These are phyloP conservation scores for Onygenales sp. DNA, from an alignment of 2,329 filamentous ascomycete genomes.

Conservation along the genomic window DNA sequence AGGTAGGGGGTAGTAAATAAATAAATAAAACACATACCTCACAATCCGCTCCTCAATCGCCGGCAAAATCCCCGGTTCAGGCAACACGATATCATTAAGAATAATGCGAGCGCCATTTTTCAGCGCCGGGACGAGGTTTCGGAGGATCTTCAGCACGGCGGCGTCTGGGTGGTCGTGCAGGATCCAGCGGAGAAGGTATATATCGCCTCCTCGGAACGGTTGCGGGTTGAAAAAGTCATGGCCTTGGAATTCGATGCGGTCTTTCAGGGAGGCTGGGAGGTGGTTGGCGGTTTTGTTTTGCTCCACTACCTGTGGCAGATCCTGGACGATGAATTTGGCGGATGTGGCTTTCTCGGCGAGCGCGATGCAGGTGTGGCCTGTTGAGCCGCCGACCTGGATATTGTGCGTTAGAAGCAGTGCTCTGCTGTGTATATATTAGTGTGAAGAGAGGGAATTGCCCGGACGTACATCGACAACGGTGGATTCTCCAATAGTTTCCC, in stretches of 20 bases:
- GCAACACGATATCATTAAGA: slow-evolving; percentile 9
- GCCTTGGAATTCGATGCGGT: slow-evolving; percentile 26
- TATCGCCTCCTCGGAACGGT: slow-evolving; percentile 36
- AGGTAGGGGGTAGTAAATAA: no score
- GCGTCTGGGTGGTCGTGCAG: slow-evolving; percentile 52
- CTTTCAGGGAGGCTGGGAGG: not conserved
- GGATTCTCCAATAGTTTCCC: slow-evolving; percentile 11
- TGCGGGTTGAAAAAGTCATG: slow-evolving; percentile 53
- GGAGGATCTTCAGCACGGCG: slow-evolving; percentile 41
- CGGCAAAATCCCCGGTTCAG: not conserved
- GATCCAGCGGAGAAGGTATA: slow-evolving; percentile 52
- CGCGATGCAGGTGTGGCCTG: not conserved
- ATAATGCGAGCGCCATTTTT: slow-evolving; percentile 45
- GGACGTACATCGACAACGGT: slow-evolving; percentile 31
- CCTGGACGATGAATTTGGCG: not conserved
- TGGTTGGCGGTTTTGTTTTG: not conserved
- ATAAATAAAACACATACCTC: not conserved
- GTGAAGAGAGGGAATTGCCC: no score
- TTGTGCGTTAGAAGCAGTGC: no score
- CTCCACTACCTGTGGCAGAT: not conserved
- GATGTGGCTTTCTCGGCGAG: not conserved
- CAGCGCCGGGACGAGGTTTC: slow-evolving; percentile 45
- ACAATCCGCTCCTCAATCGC: not conserved
- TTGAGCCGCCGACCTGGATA: slow-evolving; percentile 14
- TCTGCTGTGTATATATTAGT: no score